These are phyloP conservation scores for Ilex aquifolium DNA, from an alignment of 257 asterid species.

Conservation along the genomic window DNA sequence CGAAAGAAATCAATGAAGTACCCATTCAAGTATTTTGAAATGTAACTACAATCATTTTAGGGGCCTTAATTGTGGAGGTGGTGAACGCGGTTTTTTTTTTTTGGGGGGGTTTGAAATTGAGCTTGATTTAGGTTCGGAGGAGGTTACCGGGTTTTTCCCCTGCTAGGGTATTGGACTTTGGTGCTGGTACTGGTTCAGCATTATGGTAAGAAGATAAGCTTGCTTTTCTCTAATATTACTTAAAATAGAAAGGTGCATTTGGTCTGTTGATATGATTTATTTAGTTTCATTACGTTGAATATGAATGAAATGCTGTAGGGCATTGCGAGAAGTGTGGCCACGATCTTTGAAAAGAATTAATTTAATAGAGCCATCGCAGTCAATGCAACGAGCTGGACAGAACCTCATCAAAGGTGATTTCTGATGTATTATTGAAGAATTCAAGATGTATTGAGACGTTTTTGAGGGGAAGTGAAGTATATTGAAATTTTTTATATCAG, in stretches of 20 bases:
- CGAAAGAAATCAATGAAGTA: not conserved
- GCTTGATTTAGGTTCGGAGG: conserved; percentile 50
- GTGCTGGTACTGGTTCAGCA: conserved; percentile 98
- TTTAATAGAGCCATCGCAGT: conserved; percentile 96
- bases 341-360: conserved; percentile 55
- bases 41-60: too few species aligned
- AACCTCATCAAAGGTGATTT: conserved; percentile 59
- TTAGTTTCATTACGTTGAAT: not conserved
- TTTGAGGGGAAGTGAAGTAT: too few species aligned
- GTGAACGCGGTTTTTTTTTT: conserved; percentile 9
- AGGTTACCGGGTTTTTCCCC: conserved; percentile 83
- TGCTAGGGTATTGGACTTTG: conserved; percentile 84
- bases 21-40: too few species aligned
- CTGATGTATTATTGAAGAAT: too few species aligned
- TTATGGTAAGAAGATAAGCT: conserved; percentile 61
- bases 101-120: too few species aligned
- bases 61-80: conserved; percentile 1
- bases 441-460: too few species aligned
- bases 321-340: conserved; percentile 97
- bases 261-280: too few species aligned
- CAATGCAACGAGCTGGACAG: conserved; percentile 95
- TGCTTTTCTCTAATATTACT: not conserved
- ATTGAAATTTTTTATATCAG: too few species aligned
- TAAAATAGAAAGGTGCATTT: too few species aligned
- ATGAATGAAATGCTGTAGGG: conserved; percentile 43